Base-by-base conservation (phyloP, 805 yeast species). In the Kluyveromyces dobzhanskii region DNA sequence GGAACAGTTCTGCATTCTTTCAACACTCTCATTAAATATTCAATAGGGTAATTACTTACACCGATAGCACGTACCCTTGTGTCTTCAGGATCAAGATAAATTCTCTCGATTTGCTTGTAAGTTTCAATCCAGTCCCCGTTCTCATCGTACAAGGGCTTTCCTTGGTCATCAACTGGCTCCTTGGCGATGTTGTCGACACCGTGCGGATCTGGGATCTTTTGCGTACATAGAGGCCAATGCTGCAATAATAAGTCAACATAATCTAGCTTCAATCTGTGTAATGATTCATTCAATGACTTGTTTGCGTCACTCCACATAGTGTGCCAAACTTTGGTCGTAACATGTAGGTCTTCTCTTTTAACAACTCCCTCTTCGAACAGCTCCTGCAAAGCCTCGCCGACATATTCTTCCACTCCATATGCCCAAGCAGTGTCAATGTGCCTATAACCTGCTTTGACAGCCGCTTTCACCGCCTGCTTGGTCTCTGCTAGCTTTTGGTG, bases 361-460 rank as follows among this genome's bases (percentile, higher is more conserved):
- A 70, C 57, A 13, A 54, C 50, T 10, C 75, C 73, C 41, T 66
- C 69, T 12, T 59, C 68, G 42, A 75, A 62, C 41, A 71, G 56
- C 42, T 69, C 70, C 38, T 69, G 65, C 44, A 78, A 55, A 3
- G 69, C 92, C 38, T 68, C 65, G 24, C 94, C 87, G 11, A 80
- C 80, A 46, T 72, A 77, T 13, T 59, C 66, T 57, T 85, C 94
- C 54, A 79, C 80, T 2, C 73, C 73, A 56, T 84, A 84, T 43
- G 70, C 67, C 55, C 75, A 74, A 3, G 92, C 92, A 8, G 87
- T 76, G 57, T 83, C 94, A 48, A 83, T 78, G 54, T 78, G 85
- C 44, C 79, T 70, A 57, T 79, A 78, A 9, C 88, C 88, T 7
- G 67, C 64, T 52, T 75, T 67, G 43, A 80, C 64, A 11, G 88